Evolutionary conservation across 2,329 filamentous ascomycete species (phyloP), one percentile per base, ranked within the genome.

Genomic region (Trichophyton verrucosum): DNA sequence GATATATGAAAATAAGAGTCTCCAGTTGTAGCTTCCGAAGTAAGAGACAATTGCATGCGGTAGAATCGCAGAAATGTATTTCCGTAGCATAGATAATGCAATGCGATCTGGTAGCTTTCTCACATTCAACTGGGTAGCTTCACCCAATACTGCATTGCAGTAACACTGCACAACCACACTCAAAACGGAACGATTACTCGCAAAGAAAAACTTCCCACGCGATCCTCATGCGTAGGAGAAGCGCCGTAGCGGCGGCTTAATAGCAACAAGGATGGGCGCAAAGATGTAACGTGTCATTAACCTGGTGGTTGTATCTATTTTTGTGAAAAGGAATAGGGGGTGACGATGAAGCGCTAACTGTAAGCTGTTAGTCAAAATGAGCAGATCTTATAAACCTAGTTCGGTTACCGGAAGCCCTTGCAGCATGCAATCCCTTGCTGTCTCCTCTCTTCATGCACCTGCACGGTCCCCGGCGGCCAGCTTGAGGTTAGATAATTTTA

Each of bases 271-370:
- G 46, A 3, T 51, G 20, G 24, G 46, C 46, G 20, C 46, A 22
- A 51, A 51, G 46, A 51, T 51, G 46, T 51, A 51, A 51, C 46
- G 46, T 51, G 46, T 51, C 46, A 51, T 51, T 51, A 51, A 51
- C 46, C 46, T 30, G 46, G 22, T 51, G 46, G 46, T 51, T 15
- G n/a, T 44, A 51, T 51, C 46, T 51, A 11, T 13, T 51, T 27
- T 15, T 9, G 46, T 4, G 46, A 44, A 44, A 44, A 51, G 46
- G 44, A 22, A 47, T 47, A 47, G 9, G 44, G 44, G 44, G 44
- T 13, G 33, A 13, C 9, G 44, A 30, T 11, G 17, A 24, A 47
- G 44, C 44, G 17, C 44, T 47, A 47, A 47, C 42, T 38, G 11
- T 38, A 47, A 20, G 20, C 3, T 20, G 20, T 7, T 20, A 24